Base-by-base conservation (phyloP, 257 asterid genomes). In the Eucommia ulmoides region DNA sequence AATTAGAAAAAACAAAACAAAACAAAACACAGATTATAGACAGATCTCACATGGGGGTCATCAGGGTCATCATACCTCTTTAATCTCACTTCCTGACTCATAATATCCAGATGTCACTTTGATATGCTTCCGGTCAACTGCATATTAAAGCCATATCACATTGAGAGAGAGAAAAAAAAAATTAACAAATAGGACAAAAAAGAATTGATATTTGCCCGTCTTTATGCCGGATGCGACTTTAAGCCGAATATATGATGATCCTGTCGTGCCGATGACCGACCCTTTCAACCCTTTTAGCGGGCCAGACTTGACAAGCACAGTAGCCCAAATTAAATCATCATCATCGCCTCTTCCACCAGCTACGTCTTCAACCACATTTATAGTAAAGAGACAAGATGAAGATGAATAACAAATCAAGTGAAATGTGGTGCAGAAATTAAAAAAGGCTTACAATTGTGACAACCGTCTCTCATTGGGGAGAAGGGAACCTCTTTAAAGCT, bases 21-120 rank as follows among this genome's bases (percentile, higher is more conserved):
- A n/a, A n/a, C n/a, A n/a, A n/a, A n/a, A n/a, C n/a, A n/a, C n/a
- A n/a, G n/a, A n/a, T n/a, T 17, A 22, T 8, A 23, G 72, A 89
- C 46, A 96, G 67, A 65, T 89, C 98, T 73, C 94, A 76, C 98
- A 89, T 85, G 20, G 98, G 98, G 35, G 98, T 89, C 94, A 74
- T 65, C 96, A 84, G 55, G 93, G 83, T 66, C 85, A 85, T 56
- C 94, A 96, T 68, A 78, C 96, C 77, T 76, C 71, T 3, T 96
- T 96, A 29, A 96, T 91, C 80, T 86, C 96, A 58, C 92, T 75
- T 49, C 98, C 98, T 73, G 78, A 60, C 20, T 82, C 87, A n/a
- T n/a, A n/a, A 71, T 86, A 91, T 65, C 94, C 79, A 15, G 94
- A 64, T 56, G 83, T 62, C 50, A 79, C 94, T 78, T 96, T 83